Conservation (phyloP, 208 protist genomes). For the Herpetomonas samuelpessoai region DNA sequence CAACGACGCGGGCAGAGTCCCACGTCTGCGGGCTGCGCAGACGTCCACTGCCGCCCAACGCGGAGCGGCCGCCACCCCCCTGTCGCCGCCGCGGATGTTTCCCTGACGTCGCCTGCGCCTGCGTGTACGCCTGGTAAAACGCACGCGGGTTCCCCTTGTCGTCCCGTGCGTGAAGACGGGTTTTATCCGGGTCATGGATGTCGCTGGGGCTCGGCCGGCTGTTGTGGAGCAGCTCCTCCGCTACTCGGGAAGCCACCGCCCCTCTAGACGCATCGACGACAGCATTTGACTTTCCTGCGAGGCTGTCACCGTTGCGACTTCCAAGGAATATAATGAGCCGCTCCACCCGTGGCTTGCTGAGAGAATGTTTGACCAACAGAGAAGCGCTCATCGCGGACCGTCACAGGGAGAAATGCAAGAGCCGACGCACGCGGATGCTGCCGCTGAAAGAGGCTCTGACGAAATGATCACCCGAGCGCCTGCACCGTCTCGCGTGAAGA, state of each 20-base stretch:
- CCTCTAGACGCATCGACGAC: slow-evolving; percentile 17
- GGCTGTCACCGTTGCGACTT: neutral
- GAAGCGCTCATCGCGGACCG: slow-evolving; percentile 8
- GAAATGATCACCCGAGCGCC: too few relatives aligned
- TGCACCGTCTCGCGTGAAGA: too few relatives aligned
- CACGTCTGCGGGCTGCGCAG: slow-evolving; percentile 62
- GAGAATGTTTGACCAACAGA: slow-evolving; percentile 23
- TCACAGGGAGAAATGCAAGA: too few relatives aligned
- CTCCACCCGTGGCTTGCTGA: slow-evolving; percentile 16
- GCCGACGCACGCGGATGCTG: too few relatives aligned
- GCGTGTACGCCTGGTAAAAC: slow-evolving; percentile 23
- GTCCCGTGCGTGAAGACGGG: slow-evolving; percentile 47
- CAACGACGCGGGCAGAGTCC: slow-evolving; percentile 61
- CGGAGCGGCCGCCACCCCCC: slow-evolving; percentile 1
- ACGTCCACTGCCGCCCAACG: neutral
- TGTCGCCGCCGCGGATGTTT: slow-evolving; percentile 1
- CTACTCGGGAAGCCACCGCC: slow-evolving; percentile 35
- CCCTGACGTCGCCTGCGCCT: neutral
- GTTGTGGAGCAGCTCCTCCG: slow-evolving; percentile 37
- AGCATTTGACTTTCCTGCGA: neutral
- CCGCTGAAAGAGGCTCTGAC: too few relatives aligned
- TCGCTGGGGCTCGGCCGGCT: slow-evolving; percentile 68
- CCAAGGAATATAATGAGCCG: slow-evolving; percentile 66
- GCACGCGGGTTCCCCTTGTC: slow-evolving; percentile 42
- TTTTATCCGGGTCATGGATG: slow-evolving; percentile 63